A percentile compares a stretch with the other conserved stretches of the same genome.
These are phyloP conservation scores for Stereum hirsutum DNA, from an alignment of 1,284 basidiomycete genomes.

Conservation along the genomic window DNA sequence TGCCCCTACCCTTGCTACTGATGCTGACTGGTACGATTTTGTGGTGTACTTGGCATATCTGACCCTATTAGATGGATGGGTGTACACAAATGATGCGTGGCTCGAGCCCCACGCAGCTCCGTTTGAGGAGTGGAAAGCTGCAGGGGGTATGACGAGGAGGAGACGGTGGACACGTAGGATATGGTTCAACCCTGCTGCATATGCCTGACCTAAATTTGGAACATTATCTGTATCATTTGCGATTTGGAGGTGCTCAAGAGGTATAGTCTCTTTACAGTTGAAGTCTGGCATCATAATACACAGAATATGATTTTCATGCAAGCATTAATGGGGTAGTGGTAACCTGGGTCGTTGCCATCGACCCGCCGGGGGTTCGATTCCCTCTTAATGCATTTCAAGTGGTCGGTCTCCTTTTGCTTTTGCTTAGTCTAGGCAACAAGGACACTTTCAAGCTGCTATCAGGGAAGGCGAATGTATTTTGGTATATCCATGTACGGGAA, in stretches of 20 bases:
- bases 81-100: slow-evolving; percentile 72
- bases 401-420: background rate
- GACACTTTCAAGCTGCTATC: too few relatives aligned
- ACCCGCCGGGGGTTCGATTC: slow-evolving; percentile 76
- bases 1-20: too few relatives aligned
- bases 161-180: slow-evolving; percentile 58
- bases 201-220: background rate
- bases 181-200: slow-evolving; percentile 28
- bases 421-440: too few relatives aligned
- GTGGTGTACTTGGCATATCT: background rate
- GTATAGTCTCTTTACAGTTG: background rate
- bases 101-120: slow-evolving; percentile 33
- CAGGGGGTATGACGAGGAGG: slow-evolving; percentile 47
- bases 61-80: slow-evolving; percentile 52
- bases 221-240: background rate
- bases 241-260: background rate
- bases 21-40: background rate
- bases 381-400: slow-evolving; percentile 52
- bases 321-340: slow-evolving; percentile 40
- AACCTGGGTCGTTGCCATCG: slow-evolving; percentile 44
- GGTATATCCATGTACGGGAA: too few relatives aligned
- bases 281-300: background rate
- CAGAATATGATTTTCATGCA: background rate
- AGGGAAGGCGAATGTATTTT: too few relatives aligned
- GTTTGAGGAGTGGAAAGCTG: slow-evolving; percentile 30